Evolutionary conservation across 2,329 filamentous ascomycete genomes (phyloP).

Genomic region (Claviceps sp.): DNA sequence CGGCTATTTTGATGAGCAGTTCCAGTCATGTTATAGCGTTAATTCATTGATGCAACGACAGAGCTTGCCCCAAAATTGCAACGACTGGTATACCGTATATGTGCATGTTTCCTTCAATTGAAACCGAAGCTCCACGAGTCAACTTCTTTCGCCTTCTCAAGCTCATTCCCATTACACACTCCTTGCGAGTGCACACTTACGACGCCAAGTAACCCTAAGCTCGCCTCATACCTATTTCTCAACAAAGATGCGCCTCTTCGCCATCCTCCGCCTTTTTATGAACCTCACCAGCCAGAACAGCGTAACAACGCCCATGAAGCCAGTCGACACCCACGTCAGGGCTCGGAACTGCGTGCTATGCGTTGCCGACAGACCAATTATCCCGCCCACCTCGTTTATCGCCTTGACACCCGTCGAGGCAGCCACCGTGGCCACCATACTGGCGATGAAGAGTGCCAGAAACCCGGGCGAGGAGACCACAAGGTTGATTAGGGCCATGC

Average conservation of each 20-base stretch:
- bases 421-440: conserved; percentile 28
- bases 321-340: conserved; percentile 34
- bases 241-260: conserved; percentile 4
- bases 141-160: neutral
- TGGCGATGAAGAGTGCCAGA: conserved; percentile 26
- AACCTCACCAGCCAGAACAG: conserved; percentile 28
- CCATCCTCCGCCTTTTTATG: conserved; percentile 15
- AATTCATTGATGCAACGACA: too few relatives aligned
- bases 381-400: conserved; percentile 29
- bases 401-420: conserved; percentile 25
- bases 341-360: conserved; percentile 30
- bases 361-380: conserved; percentile 30
- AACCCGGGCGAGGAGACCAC: conserved; percentile 22
- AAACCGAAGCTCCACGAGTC: neutral
- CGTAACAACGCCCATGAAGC: conserved; percentile 25
- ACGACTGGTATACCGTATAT: too few relatives aligned
- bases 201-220: neutral
- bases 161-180: neutral
- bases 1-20: too few relatives aligned
- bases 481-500: conserved; percentile 23
- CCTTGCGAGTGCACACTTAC: neutral
- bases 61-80: too few relatives aligned
- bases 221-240: neutral
- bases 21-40: too few relatives aligned
- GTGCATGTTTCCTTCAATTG: too few relatives aligned